Conservation (phyloP, 2,329 filamentous ascomycete genomes). For the Clarireedia homoeocarpa region DNA sequence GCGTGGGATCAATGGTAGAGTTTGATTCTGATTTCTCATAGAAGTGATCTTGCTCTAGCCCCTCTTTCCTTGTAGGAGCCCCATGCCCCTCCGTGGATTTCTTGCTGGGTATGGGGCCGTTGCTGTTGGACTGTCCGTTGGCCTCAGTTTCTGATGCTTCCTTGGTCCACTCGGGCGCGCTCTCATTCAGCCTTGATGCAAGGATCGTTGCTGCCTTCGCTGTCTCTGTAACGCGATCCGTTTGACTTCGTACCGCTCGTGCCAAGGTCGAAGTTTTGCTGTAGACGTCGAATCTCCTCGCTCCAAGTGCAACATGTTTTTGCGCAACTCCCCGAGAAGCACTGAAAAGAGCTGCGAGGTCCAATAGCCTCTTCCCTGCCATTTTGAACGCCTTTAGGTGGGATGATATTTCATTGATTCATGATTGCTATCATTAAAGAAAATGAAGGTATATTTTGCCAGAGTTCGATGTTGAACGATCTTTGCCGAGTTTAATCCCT, state of each 20-base stretch:
- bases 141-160: slow-evolving; percentile 13
- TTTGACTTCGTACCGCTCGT: slow-evolving; percentile 53
- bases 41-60: slow-evolving; percentile 42
- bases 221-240: slow-evolving; percentile 52
- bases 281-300: slow-evolving; percentile 53
- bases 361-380: slow-evolving; percentile 57
- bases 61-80: slow-evolving; percentile 25
- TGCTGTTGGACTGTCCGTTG: slow-evolving; percentile 16
- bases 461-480: neutral
- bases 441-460: neutral
- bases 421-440: slow-evolving; percentile 7
- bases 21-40: slow-evolving; percentile 38
- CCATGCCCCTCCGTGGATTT: slow-evolving; percentile 26
- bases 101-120: slow-evolving; percentile 20
- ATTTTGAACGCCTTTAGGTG: slow-evolving; percentile 28
- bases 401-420: slow-evolving; percentile 11
- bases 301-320: slow-evolving; percentile 51
- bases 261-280: slow-evolving; percentile 57
- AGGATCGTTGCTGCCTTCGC: slow-evolving; percentile 52
- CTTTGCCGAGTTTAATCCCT: slow-evolving; percentile 5
- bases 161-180: slow-evolving; percentile 23
- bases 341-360: slow-evolving; percentile 62
- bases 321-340: slow-evolving; percentile 60
- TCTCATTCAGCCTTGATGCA: slow-evolving; percentile 48
- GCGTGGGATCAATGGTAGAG: slow-evolving; percentile 30